Evolutionary conservation across 495 filamentous ascomycete species (phyloP), one percentile per base, ranked within the genome.

Genomic region (Talaromyces borbonicus): DNA sequence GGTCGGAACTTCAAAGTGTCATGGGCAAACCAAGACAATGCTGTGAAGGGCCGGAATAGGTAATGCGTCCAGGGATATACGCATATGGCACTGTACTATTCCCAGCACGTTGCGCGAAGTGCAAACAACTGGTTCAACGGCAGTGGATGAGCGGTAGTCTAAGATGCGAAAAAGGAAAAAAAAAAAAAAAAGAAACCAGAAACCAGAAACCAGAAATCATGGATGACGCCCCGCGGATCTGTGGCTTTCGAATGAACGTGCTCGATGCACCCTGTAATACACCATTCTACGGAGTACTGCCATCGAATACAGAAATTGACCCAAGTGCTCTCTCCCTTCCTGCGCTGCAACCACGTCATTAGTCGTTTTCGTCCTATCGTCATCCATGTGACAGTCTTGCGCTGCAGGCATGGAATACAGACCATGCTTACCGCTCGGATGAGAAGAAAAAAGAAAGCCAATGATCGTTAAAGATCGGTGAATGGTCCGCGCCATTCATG

Each of bases 161-260:
- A n/a, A n/a, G n/a, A n/a, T n/a, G n/a, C n/a, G n/a, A n/a, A n/a
- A n/a, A n/a, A n/a, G n/a, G n/a, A n/a, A n/a, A n/a, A n/a, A n/a
- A n/a, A n/a, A n/a, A n/a, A n/a, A n/a, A n/a, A n/a, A n/a, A n/a
- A n/a, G n/a, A n/a, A n/a, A n/a, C n/a, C n/a, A n/a, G n/a, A n/a
- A n/a, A n/a, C n/a, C n/a, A n/a, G 18, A 40, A 39, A 43, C 25
- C 19, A 37, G 35, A 15, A 37, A 37, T 37, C 9, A 43, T 27
- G 27, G 41, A 29, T 31, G n/a, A n/a, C n/a, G n/a, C n/a, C n/a
- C n/a, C 25, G 27, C 31, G 41, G 41, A 43, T 43, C 41, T 43
- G 4, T n/a, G 20, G 41, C 19, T 19, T 27, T 43, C 38, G 38
- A 41, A 41, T 41, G 38, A 41, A 23, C 38, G 38, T 26, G 24